Evolutionary conservation across 768 basidiomycete species (phyloP), one percentile per base, ranked within the genome.

Genomic region (Bullera alba): DNA sequence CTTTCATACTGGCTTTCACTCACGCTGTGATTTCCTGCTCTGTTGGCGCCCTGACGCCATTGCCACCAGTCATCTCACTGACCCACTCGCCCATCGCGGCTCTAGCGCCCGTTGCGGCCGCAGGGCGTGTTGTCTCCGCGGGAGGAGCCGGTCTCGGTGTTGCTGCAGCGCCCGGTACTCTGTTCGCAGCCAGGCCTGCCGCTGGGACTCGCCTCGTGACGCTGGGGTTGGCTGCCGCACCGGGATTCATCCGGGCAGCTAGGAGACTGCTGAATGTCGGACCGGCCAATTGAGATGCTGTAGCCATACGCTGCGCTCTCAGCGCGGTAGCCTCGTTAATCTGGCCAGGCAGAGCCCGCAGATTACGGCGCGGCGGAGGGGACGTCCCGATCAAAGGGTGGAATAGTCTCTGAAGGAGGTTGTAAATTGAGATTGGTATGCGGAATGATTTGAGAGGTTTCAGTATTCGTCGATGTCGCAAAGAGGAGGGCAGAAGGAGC

Each of bases 321-420:
- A 41, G 39, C 5, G 12, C 12, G 8, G 37, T 7, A 10, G 12
- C 19, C 7, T 42, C 48, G n/a, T 42, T 57, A 34, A 51, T 53
- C 41, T 71, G 69, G 21, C 85, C 87, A 0, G 89, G 87, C 22
- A 86, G 77, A 2, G 84, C 87, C 28, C 84, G 81, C 57, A 83
- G 84, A 10, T 80, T 79, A 39, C 86, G 78, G 36, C 84, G 78
- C 2, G 83, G 80, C 0, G 83, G 69, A 30, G 53, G 80, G 77
- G 29, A 80, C 76, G 16, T 80, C 79, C 84, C 88, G 6, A 92
- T 67, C 16, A 89, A 61, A 0, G 88, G 87, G 4, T 76, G 73
- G 10, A 91, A 65, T 61, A 80, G 80, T 3, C 76, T 77, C n/a
- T 73, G 72, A 14, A 81, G 74, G 53, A 89, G 77, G 16, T 73